Evolutionary conservation across 2,329 filamentous ascomycete genomes (phyloP).

Genomic region (Pseudogymnoascus sp.): DNA sequence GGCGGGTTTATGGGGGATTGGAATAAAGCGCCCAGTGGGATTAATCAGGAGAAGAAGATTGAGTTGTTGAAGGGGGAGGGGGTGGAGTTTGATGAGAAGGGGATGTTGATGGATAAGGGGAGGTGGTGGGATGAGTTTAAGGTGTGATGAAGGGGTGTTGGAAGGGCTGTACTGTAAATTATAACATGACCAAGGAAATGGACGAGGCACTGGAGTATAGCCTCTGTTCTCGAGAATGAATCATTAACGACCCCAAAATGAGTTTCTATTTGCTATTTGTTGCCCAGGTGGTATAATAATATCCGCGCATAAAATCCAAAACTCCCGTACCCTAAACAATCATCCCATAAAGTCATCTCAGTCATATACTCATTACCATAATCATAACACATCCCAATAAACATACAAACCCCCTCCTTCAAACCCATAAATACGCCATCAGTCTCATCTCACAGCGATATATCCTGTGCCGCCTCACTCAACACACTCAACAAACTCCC

Average conservation of each 20-base stretch:
- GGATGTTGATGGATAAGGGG: conserved; percentile 37
- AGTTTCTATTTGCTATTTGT: neutral
- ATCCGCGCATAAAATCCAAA: neutral
- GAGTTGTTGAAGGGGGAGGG: conserved; percentile 41
- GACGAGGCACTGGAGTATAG: neutral
- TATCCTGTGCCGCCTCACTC: conserved; percentile 45
- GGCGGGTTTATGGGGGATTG: conserved; percentile 48
- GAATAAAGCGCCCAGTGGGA: conserved; percentile 43
- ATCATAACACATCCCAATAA: conserved; percentile 2
- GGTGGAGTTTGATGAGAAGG: conserved; percentile 40
- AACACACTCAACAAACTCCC: conserved; percentile 53
- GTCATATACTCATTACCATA: conserved; percentile 8
- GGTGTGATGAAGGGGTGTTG: neutral
- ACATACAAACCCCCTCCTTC: neutral
- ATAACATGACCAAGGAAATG: neutral
- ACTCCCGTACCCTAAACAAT: neutral
- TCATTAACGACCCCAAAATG: neutral
- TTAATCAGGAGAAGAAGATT: conserved; percentile 42
- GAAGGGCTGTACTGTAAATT: neutral
- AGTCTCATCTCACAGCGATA: neutral
- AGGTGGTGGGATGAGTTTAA: conserved; percentile 40
- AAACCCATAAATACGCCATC: neutral
- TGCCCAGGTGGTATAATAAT: neutral
- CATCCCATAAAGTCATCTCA: neutral
- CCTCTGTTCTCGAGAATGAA: neutral